Conservation (phyloP, 441 rosid genomes). For the Eutrema salsugineum region DNA sequence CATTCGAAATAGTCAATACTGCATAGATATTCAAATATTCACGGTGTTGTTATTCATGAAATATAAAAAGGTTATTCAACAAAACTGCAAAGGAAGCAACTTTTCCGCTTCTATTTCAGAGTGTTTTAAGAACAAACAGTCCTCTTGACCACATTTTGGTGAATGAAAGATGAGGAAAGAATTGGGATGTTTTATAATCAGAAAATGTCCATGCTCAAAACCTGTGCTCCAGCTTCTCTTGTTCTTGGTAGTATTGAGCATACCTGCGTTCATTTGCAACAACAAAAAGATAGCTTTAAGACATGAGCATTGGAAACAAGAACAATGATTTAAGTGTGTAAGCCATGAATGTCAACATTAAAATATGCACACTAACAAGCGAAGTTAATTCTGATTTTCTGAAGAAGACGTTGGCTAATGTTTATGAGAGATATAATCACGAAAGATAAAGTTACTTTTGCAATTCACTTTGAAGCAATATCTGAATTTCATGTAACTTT, state of each 20-base stretch:
- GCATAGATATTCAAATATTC: background rate
- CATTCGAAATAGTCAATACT: background rate
- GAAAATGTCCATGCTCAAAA: background rate
- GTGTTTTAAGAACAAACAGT: background rate
- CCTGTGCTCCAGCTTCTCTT: slow-evolving; percentile 19
- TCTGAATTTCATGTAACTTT: background rate
- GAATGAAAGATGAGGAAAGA: background rate
- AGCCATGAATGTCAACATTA: background rate
- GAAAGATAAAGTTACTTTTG: background rate
- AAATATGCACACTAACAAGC: background rate
- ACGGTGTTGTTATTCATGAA: background rate
- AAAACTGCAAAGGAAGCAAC: slow-evolving; percentile 4
- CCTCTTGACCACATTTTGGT: background rate
- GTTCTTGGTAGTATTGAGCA: slow-evolving; percentile 16
- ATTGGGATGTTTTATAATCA: background rate
- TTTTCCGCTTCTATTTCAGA: slow-evolving; percentile 6
- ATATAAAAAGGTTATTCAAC: slow-evolving; percentile 9
- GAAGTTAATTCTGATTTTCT: background rate
- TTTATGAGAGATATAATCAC: background rate
- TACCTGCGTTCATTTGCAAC: slow-evolving; percentile 10
- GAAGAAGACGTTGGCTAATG: background rate
- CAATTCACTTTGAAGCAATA: background rate
- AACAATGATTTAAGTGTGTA: background rate
- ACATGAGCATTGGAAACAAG: background rate
- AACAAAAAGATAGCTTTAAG: background rate